Percentiles rank a stretch among this genome's conserved stretches.
These are phyloP conservation scores for Fusarium buharicum DNA, from an alignment of 2,329 filamentous ascomycete genomes.

Conservation along the genomic window DNA sequence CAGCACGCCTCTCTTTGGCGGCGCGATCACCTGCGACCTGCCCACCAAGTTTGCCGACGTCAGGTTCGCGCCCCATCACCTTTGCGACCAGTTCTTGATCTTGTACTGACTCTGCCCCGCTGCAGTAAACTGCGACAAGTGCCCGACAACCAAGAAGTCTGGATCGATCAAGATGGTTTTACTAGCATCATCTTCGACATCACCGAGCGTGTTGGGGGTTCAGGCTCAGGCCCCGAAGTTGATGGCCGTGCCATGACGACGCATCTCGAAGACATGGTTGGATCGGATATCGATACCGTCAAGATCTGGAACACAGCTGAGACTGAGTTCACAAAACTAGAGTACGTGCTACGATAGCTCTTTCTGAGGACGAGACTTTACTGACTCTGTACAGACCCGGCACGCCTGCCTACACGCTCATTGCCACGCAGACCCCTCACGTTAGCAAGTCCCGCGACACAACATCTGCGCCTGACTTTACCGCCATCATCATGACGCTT, in stretches of 20 bases:
- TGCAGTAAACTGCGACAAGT: slow-evolving; percentile 76
- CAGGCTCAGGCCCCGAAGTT: slow-evolving; percentile 65
- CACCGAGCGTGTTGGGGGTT: slow-evolving; percentile 76
- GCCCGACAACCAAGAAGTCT: slow-evolving; percentile 92
- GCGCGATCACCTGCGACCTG: slow-evolving; percentile 75
- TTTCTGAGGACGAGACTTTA: background rate
- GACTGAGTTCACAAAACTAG: slow-evolving; percentile 66
- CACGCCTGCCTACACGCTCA: slow-evolving; percentile 74
- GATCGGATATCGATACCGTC: slow-evolving; percentile 69
- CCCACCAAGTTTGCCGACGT: slow-evolving; percentile 77
- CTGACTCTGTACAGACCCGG: slow-evolving; percentile 46
- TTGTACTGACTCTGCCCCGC: slow-evolving; percentile 15
- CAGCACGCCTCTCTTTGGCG: slow-evolving; percentile 74
- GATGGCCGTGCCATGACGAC: slow-evolving; percentile 76
- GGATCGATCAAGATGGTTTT: slow-evolving; percentile 83
- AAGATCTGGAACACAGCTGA: slow-evolving; percentile 74
- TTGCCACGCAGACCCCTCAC: slow-evolving; percentile 69
- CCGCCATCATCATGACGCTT: slow-evolving; percentile 80
- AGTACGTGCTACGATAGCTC: slow-evolving; percentile 51
- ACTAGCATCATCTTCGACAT: slow-evolving; percentile 92
- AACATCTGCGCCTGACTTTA: slow-evolving; percentile 67
- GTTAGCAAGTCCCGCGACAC: slow-evolving; percentile 49
- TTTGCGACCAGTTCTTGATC: slow-evolving; percentile 16
- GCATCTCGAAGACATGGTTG: slow-evolving; percentile 76
- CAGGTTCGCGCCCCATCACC: slow-evolving; percentile 60